Evolutionary conservation across 495 filamentous ascomycete species (phyloP), one percentile per base, ranked within the genome.

Genomic region (Tuber microsphaerosporum): DNA sequence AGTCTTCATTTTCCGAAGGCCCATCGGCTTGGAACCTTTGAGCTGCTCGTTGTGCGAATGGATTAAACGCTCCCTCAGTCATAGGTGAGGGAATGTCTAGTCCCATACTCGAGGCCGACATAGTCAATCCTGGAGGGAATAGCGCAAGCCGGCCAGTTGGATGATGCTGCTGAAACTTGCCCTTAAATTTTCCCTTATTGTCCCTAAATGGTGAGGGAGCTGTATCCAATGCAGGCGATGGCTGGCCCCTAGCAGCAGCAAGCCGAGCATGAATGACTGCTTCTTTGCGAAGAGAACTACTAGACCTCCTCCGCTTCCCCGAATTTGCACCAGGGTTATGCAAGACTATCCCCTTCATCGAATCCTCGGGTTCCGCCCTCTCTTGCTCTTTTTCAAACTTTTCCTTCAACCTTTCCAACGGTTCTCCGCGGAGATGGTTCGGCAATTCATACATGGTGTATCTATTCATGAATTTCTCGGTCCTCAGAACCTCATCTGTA

Each of bases 401-500:
- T 75, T 96, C 92, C 83, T 98, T 99, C 73, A 99, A 85, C 69
- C 95, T 86, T 70, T 93, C 91, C 43, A 98, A 82, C 2, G 95
- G 92, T 61, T 90, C 87, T 9, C 95, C 95, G 41, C 95, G 90
- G 42, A 99, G 88, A 77, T 96, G 91, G 80, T 97, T 97, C 1
- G 96, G 96, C 26, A 99, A 86, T 80, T 98, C 93, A 82, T 93
- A 92, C 31, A 90, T 91, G 0, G 95, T 97, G 82, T 93, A 97
- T 75, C 91, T 92, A 80, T 93, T 91, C 91, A 98, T 96, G 71
- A 93, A 90, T 74, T 91, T 90, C 81, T 99, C 95, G 31, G 93
- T 97, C 5, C 92, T 90, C 34, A 98, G 85, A 0, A 99, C 94
- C 76, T 99, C 96, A 61, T 89, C 91, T 1, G 91, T 97, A 48